phyloP scores from a whole-genome alignment of 345 rosid species.

The Odontarrhena argentea region DNA sequence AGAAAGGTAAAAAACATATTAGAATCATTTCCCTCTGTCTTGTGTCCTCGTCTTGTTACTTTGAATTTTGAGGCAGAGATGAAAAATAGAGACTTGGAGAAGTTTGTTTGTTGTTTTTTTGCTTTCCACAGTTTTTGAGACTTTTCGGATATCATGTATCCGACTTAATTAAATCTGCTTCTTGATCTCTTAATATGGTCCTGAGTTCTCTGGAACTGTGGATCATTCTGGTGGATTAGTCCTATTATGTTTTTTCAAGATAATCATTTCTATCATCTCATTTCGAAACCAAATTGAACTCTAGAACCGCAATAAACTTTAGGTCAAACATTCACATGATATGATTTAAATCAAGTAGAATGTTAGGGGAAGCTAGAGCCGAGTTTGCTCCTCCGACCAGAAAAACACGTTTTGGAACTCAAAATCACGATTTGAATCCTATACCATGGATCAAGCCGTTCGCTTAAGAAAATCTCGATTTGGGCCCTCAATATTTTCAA shows the following conservation, averaged over 20 bases:
- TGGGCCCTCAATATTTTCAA: too few species aligned
- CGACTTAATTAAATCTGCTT: slow-evolving; percentile 23
- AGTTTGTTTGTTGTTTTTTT: slow-evolving; percentile 30
- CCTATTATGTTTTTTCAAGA: neutral
- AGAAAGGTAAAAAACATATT: slow-evolving; percentile 28
- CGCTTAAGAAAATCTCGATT: too few species aligned
- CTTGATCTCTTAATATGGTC: slow-evolving; percentile 7
- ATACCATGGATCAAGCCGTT: too few species aligned
- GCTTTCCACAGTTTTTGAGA: slow-evolving; percentile 16
- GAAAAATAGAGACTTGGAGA: slow-evolving; percentile 19
- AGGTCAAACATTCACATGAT: too few species aligned
- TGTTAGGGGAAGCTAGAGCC: too few species aligned
- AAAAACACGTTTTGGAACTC: too few species aligned
- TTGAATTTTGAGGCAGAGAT: slow-evolving; percentile 36
- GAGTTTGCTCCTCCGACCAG: too few species aligned
- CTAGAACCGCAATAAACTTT: too few species aligned
- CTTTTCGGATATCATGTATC: neutral
- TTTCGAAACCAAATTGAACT: too few species aligned
- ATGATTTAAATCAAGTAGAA: too few species aligned
- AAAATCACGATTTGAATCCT: too few species aligned
- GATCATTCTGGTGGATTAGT: neutral
- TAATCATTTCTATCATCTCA: too few species aligned
- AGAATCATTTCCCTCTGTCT: slow-evolving; percentile 11
- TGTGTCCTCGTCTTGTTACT: slow-evolving; percentile 14
- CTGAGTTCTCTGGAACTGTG: neutral